phyloP scores from a whole-genome alignment of 768 basidiomycete genomes.

The Russula dissimulans region DNA sequence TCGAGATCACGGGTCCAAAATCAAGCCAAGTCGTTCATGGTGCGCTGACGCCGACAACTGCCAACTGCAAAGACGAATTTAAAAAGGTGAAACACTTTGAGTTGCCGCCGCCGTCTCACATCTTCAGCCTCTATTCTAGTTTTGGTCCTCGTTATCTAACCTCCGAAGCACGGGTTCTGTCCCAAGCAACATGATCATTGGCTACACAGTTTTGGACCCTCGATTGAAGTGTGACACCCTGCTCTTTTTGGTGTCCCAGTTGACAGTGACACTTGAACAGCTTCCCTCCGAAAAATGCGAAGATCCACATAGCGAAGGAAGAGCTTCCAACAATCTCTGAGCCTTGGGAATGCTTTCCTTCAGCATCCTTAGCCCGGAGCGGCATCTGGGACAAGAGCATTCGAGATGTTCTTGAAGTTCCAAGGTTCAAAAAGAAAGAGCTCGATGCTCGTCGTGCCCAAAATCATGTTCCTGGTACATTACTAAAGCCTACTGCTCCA shows the following conservation, averaged over 20 bases:
- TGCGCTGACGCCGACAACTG: conserved; percentile 23
- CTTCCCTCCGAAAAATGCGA: conserved; percentile 76
- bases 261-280: conserved; percentile 31
- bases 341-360: conserved; percentile 42
- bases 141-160: conserved; percentile 55
- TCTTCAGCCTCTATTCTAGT: conserved; percentile 31
- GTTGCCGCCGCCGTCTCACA: not conserved
- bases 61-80: conserved; percentile 45
- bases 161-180: conserved; percentile 58
- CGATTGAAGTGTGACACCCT: conserved; percentile 55
- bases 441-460: conserved; percentile 76
- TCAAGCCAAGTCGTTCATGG: conserved; percentile 53
- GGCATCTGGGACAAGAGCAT: conserved; percentile 63
- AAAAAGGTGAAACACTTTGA: conserved; percentile 36
- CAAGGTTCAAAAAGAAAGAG: conserved; percentile 73
- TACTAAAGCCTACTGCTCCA: conserved; percentile 52
- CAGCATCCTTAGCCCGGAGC: conserved; percentile 48
- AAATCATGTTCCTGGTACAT: conserved; percentile 72
- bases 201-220: conserved; percentile 78
- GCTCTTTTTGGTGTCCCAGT: not conserved
- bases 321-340: conserved; percentile 23
- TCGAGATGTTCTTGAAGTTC: conserved; percentile 45
- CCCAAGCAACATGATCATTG: conserved; percentile 68
- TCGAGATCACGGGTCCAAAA: conserved; percentile 87
- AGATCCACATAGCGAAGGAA: conserved; percentile 28